Percentiles rank a stretch among this genome's conserved stretches.
phyloP scores from a whole-genome alignment of 164 flowering plant species.

The Berberis vulgaris region DNA sequence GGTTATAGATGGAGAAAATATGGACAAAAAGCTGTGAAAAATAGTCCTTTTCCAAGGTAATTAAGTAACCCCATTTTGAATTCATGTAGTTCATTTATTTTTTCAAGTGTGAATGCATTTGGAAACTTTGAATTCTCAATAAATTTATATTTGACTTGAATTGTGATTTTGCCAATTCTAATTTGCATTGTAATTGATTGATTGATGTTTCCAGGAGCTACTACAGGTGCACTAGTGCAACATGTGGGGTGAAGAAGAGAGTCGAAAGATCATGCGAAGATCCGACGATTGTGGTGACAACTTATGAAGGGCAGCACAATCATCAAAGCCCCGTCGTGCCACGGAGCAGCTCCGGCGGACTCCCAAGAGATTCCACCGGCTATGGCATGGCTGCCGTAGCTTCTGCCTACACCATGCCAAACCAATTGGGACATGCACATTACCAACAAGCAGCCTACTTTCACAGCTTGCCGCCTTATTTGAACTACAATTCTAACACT shows the following conservation, averaged over 20 bases:
- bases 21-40: no score
- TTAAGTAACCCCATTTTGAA: no score
- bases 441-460: slow-evolving; percentile 18
- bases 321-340: slow-evolving; percentile 58
- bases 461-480: slow-evolving; percentile 19
- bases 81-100: no score
- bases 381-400: slow-evolving; percentile 3
- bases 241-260: slow-evolving; percentile 85
- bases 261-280: slow-evolving; percentile 80
- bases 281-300: slow-evolving; percentile 65
- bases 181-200: no score
- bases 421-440: slow-evolving; percentile 15
- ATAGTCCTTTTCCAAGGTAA: no score
- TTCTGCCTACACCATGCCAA: slow-evolving; percentile 3
- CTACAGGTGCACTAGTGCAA: slow-evolving; percentile 79
- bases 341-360: slow-evolving; percentile 35
- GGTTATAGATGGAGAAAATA: no score
- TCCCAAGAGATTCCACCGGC: slow-evolving; percentile 10
- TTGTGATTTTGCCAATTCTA: no score
- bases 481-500: slow-evolving; percentile 10
- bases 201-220: slow-evolving; percentile 51
- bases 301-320: slow-evolving; percentile 87
- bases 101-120: no score
- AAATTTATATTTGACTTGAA: no score
- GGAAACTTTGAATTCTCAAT: no score